These are phyloP conservation scores for Odontarrhena argentea DNA, from an alignment of 345 rosid species.

Conservation along the genomic window DNA sequence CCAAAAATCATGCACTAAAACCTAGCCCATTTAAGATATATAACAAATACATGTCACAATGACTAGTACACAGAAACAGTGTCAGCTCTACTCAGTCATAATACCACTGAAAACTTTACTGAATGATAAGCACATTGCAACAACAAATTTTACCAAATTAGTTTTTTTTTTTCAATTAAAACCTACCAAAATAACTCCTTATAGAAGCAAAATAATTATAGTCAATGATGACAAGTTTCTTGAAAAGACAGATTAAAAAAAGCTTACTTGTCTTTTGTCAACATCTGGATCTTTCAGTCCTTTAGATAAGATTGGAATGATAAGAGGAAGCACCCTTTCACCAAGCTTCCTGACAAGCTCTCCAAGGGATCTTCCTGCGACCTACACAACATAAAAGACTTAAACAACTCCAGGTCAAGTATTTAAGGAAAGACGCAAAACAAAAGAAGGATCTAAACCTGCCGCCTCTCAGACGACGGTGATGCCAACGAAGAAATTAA, in stretches of 20 bases:
- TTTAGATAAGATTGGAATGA: conserved; percentile 82
- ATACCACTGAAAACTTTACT: conserved; percentile 2
- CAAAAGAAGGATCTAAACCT: conserved; percentile 51
- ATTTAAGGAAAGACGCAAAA: not conserved
- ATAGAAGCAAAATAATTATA: not conserved
- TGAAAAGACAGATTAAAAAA: not conserved
- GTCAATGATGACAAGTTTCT: not conserved
- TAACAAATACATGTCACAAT: conserved; percentile 10
- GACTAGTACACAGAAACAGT: not conserved
- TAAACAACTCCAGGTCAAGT: conserved; percentile 7
- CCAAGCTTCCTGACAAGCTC: conserved; percentile 99
- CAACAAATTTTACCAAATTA: conserved; percentile 7
- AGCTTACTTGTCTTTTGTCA: conserved; percentile 87
- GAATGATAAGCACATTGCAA: conserved; percentile 6
- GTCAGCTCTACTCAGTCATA: conserved; percentile 1
- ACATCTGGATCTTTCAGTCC: conserved; percentile 79
- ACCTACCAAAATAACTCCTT: not conserved
- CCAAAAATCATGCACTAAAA: conserved; percentile 9
- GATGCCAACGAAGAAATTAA: conserved; percentile 87
- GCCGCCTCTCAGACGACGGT: conserved; percentile 92
- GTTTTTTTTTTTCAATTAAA: not conserved
- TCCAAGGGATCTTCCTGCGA: conserved; percentile 91
- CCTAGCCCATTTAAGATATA: conserved; percentile 2
- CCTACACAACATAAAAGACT: conserved; percentile 47
- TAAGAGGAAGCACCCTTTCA: conserved; percentile 98